A percentile compares a stretch with the other conserved stretches of the same genome.
Conservation (phyloP, 306 rosid species). For the Dalbergia cochinchinensis region DNA sequence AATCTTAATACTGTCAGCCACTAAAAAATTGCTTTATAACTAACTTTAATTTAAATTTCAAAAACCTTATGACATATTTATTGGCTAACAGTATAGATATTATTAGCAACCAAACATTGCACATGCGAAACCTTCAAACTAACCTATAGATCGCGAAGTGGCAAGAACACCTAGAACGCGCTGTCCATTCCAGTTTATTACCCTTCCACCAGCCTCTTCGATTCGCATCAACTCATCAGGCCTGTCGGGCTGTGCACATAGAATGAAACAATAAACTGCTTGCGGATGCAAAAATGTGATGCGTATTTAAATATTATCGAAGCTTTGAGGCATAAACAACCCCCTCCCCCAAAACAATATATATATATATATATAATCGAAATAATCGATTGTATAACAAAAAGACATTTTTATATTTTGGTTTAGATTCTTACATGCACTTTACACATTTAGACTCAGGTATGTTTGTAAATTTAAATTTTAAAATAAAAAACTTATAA, state of each 20-base stretch:
- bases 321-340: too few relatives aligned
- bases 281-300: neutral
- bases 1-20: too few relatives aligned
- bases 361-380: too few relatives aligned
- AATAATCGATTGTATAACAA: neutral
- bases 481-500: too few relatives aligned
- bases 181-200: conserved; percentile 88
- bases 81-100: too few relatives aligned
- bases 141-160: conserved; percentile 95
- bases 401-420: neutral
- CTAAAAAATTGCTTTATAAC: too few relatives aligned
- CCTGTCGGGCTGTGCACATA: conserved; percentile 70
- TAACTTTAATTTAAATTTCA: too few relatives aligned
- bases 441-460: neutral
- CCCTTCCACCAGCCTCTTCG: conserved; percentile 94
- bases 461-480: too few relatives aligned
- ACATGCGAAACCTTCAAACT: neutral
- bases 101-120: too few relatives aligned
- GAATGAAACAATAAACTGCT: neutral
- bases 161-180: conserved; percentile 95
- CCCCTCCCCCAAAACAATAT: too few relatives aligned
- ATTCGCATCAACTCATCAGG: conserved; percentile 89
- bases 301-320: neutral
- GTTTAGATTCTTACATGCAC: neutral
- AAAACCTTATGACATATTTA: too few relatives aligned